phyloP scores from a whole-genome alignment of 208 protist species.

The Acanthamoeba healyi region DNA sequence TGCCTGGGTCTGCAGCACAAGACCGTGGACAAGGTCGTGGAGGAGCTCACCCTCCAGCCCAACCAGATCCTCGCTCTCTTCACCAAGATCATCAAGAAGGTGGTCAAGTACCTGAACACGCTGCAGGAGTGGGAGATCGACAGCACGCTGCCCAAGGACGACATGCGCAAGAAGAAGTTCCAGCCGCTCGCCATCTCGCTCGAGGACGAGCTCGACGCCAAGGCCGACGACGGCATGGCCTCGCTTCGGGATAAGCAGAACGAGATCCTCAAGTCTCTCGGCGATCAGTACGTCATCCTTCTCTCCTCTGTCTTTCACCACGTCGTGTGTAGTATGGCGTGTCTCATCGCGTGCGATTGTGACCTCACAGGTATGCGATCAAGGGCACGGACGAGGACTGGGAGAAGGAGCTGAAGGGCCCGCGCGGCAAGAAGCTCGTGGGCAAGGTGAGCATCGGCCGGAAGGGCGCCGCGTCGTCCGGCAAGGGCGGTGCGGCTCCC shows the following conservation, averaged over 20 bases:
- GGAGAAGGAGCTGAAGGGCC: slow-evolving; percentile 32
- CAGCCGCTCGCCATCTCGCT: slow-evolving; percentile 48
- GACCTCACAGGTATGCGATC: neutral
- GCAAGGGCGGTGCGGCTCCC: neutral
- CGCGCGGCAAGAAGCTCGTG: slow-evolving; percentile 32
- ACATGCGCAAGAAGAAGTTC: neutral
- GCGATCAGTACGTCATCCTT: slow-evolving; percentile 39
- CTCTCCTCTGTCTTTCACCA: neutral
- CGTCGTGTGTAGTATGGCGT: neutral
- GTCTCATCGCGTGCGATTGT: neutral
- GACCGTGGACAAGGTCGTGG: slow-evolving; percentile 84
- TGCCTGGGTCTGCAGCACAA: slow-evolving; percentile 94
- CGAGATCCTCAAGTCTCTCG: slow-evolving; percentile 25
- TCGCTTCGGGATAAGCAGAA: neutral
- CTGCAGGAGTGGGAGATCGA: slow-evolving; percentile 71
- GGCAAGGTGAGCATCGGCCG: slow-evolving; percentile 36
- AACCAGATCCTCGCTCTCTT: slow-evolving; percentile 87
- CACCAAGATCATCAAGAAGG: slow-evolving; percentile 83
- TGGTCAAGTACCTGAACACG: slow-evolving; percentile 65
- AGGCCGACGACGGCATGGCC: neutral
- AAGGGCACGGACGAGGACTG: slow-evolving; percentile 75
- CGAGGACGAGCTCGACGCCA: slow-evolving; percentile 49
- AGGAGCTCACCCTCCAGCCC: slow-evolving; percentile 76
- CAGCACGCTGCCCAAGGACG: slow-evolving; percentile 6
- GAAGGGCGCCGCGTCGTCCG: neutral